Evolutionary conservation across 257 asterid genomes (phyloP).

Genomic region (Lavandula angustifolia): DNA sequence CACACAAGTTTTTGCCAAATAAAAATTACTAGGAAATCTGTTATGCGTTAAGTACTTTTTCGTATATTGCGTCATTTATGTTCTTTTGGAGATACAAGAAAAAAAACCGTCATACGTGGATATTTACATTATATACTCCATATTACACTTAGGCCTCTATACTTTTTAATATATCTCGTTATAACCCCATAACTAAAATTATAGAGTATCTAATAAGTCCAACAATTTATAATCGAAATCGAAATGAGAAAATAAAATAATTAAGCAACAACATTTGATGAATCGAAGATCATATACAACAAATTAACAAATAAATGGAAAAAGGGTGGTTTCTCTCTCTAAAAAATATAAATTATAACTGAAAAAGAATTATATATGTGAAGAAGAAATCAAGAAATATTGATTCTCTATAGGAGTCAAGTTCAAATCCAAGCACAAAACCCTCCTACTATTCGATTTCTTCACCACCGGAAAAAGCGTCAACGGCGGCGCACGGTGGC

Average conservation of each 20-base stretch:
- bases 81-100: too few species aligned
- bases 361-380: constrained; percentile 8
- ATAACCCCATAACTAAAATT: too few species aligned
- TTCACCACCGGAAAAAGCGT: constrained; percentile 40
- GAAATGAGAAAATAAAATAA: neutral
- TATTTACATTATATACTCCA: too few species aligned
- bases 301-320: constrained; percentile 23
- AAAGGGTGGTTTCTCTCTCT: neutral
- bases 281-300: neutral
- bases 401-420: constrained; percentile 59
- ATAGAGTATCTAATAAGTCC: too few species aligned
- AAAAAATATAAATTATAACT: neutral
- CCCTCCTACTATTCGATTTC: constrained; percentile 42
- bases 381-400: constrained; percentile 35
- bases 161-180: too few species aligned
- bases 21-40: too few species aligned
- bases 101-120: too few species aligned
- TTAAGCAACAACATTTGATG: neutral
- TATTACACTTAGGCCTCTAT: too few species aligned
- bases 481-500: constrained; percentile 21
- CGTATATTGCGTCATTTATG: too few species aligned
- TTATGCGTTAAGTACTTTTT: too few species aligned
- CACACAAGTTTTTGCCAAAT: too few species aligned
- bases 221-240: neutral
- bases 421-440: constrained; percentile 54